A percentile compares a stretch with the other conserved stretches of the same genome.
Conservation (phyloP, 2,329 filamentous ascomycete species). For the Coniochaeta sp. region DNA sequence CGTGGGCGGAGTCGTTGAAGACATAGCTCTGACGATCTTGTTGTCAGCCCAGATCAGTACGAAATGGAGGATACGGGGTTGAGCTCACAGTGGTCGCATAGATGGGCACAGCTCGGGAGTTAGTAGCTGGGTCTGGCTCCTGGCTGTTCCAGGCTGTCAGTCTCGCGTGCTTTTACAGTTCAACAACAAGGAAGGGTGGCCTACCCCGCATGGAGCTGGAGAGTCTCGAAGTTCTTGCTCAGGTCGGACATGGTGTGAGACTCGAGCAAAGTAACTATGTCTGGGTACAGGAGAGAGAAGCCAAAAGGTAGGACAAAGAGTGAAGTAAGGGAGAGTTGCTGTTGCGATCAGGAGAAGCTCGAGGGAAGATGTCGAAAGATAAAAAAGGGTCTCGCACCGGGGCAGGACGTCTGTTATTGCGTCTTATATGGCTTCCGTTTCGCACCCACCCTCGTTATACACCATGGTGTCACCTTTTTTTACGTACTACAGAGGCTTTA, state of each 20-base stretch:
- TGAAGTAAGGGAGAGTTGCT: not conserved
- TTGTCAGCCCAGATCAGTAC: not conserved
- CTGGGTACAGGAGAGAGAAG: no score
- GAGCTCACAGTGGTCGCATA: conserved; percentile 75
- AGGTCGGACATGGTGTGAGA: conserved; percentile 33
- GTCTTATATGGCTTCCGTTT: not conserved
- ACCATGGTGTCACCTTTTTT: not conserved
- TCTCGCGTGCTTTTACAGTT: not conserved
- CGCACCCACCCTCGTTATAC: not conserved
- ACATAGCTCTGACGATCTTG: conserved; percentile 58
- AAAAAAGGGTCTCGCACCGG: not conserved
- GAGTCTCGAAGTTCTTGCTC: conserved; percentile 68
- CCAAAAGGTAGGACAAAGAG: not conserved
- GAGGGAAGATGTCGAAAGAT: not conserved
- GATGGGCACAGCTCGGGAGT: conserved; percentile 87
- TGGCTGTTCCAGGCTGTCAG: conserved; percentile 49
- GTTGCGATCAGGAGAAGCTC: not conserved
- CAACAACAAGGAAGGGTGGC: not conserved
- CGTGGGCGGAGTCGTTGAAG: conserved; percentile 95
- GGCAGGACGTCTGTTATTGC: not conserved
- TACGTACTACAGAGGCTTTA: not conserved
- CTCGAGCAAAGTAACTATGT: no score
- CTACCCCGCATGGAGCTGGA: conserved; percentile 80
- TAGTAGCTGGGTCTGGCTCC: conserved; percentile 70
- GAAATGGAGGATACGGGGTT: not conserved